phyloP scores from a whole-genome alignment of 768 basidiomycete genomes.

The Sporobolomyces roseus region DNA sequence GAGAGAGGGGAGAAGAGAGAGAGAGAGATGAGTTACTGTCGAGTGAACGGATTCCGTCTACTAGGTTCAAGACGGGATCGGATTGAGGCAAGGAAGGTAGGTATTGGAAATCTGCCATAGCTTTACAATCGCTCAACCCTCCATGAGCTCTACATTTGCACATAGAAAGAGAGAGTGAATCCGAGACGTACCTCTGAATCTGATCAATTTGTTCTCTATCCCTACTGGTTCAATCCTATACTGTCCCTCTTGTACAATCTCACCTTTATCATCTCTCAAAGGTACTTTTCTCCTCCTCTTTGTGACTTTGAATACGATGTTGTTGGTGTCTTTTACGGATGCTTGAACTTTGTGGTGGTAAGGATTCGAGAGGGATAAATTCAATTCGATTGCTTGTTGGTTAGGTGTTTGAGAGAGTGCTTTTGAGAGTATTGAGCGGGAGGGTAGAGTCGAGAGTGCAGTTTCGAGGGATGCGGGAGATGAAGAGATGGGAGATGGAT shows the following conservation, averaged over 20 bases:
- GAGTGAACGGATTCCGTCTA: constrained; percentile 69
- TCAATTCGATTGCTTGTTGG: constrained; percentile 63
- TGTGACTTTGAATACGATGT: constrained; percentile 78
- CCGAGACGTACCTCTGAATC: constrained; percentile 74
- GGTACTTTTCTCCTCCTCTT: constrained; percentile 54
- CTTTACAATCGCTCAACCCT: constrained; percentile 52
- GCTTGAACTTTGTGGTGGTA: constrained; percentile 82
- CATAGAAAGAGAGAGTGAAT: constrained; percentile 42
- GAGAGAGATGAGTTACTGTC: constrained; percentile 61
- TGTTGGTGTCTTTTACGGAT: constrained; percentile 58
- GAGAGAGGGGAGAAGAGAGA: not conserved
- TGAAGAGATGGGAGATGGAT: constrained; percentile 4
- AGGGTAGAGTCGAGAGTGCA: constrained; percentile 63
- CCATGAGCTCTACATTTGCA: not conserved
- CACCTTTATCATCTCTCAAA: constrained; percentile 30
- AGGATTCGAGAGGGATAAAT: constrained; percentile 64
- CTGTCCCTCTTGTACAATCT: constrained; percentile 52
- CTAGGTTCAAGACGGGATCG: constrained; percentile 67
- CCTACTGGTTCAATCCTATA: constrained; percentile 73
- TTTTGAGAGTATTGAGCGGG: constrained; percentile 59
- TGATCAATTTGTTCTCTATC: constrained; percentile 69
- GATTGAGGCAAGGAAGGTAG: constrained; percentile 59
- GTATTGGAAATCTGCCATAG: constrained; percentile 91
- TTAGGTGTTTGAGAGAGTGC: too few relatives aligned
- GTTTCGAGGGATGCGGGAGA: not conserved